Base-by-base conservation (phyloP, 805 yeast genomes). In the Barnettozyma salicaria region DNA sequence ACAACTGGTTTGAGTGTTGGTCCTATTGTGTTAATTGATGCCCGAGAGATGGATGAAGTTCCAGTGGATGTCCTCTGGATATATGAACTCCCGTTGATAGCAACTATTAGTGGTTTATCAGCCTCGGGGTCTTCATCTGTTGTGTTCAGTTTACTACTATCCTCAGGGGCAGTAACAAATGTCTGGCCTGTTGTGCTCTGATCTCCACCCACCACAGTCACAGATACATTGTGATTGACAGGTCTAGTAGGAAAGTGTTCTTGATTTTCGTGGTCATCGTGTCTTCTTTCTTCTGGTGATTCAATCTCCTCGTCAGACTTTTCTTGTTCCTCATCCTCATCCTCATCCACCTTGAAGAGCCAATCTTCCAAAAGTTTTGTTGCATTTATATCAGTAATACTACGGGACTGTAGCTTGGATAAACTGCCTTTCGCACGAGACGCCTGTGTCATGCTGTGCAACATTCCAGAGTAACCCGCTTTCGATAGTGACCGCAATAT, bases 401-500 rank as follows among this genome's bases (percentile, higher is more conserved):
- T 6, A 24, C 6, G 13, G n/a, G 18, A 14, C 11, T 29, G 16
- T 19, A 18, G 2, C 20, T 30, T 6, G 16, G 28, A 23, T 13
- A 30, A 3, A n/a, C 14, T 12, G 9, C 20, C 30, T 12, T 26
- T 20, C 17, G 28, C 32, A 6, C 27, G 31, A n/a, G 29, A 33
- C 29, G 36, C 32, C 21, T 33, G 32, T 36, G 40, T 24, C 36
- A 48, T 19, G 19, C 32, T 24, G 19, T 30, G 19, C 3, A 45
- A 18, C 17, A 36, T 34, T 12, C 32, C 19, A 6, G 12, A 14
- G 21, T 32, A 38, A 1, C 44, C 29, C 16, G 25, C 18, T 20
- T 39, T 42, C 6, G 44, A 27, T 32, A 52, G 41, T 3, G 48
- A 34, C 22, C 43, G 44, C 20, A 60, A 19, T n/a, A 60, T 18